Percentiles rank a stretch among this genome's conserved stretches.
These are phyloP conservation scores for Tolypocladium amazonense DNA, from an alignment of 2,329 filamentous ascomycete species.

Conservation along the genomic window DNA sequence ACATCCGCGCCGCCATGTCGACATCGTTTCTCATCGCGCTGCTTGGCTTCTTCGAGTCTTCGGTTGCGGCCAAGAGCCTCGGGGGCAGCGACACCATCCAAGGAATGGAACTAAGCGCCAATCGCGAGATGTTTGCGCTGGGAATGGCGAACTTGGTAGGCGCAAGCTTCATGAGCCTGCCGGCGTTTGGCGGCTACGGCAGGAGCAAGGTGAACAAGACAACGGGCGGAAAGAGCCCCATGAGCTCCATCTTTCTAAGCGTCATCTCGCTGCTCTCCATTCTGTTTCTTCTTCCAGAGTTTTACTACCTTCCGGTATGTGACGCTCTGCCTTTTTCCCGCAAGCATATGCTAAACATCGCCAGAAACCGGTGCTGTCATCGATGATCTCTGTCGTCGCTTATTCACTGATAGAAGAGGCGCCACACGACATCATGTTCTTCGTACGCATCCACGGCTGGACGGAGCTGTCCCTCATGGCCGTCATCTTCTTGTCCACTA, in stretches of 20 bases:
- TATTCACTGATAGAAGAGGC: conserved; percentile 93
- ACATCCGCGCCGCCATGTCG: conserved; percentile 77
- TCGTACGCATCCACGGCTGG: conserved; percentile 75
- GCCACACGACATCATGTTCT: conserved; percentile 85
- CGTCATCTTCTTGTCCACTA: conserved; percentile 81
- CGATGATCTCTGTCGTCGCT: conserved; percentile 92
- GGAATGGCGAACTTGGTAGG: conserved; percentile 87
- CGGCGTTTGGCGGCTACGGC: conserved; percentile 92
- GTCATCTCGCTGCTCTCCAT: conserved; percentile 74
- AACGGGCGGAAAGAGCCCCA: conserved; percentile 84
- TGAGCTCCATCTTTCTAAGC: conserved; percentile 83
- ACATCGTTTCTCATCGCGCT: conserved; percentile 90
- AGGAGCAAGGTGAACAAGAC: conserved; percentile 90
- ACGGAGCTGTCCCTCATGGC: conserved; percentile 79
- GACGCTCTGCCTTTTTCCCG: neutral
- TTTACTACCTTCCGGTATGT: conserved; percentile 83
- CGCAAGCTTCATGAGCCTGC: conserved; percentile 83
- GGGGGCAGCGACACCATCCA: conserved; percentile 60
- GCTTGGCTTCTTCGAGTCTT: conserved; percentile 97
- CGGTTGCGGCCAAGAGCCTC: conserved; percentile 87
- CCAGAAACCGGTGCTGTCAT: conserved; percentile 83
- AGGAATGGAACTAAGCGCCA: conserved; percentile 75
- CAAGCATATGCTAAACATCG: neutral
- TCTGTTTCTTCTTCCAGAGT: conserved; percentile 74
- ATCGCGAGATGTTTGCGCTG: conserved; percentile 85